Evolutionary conservation across 352 stramenopile genomes (phyloP), one percentile per base, ranked within the genome.

Genomic region (Pythium aristosporum): DNA sequence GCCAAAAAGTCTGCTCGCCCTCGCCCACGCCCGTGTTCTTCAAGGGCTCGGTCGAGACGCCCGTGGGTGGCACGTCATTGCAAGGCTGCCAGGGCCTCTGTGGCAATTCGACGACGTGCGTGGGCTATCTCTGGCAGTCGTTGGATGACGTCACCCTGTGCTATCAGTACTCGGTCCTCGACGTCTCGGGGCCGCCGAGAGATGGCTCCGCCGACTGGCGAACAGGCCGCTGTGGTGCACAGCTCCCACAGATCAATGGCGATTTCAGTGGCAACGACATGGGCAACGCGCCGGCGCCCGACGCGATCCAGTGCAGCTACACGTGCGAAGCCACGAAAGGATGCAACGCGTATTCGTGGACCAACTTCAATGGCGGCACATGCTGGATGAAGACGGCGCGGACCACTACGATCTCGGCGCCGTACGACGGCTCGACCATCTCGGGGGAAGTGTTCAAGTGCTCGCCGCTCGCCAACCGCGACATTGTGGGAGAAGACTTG

Each of bases 301-400:
- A 44, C 13, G 23, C 55, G 0, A 23, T 36, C 7, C n/a, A 47
- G 7, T 63, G 58, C 23, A 44, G 48, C 37, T 41, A 32, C 25
- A 28, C 20, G 20, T 68, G 44, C 37, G 23, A 48, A 16, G 15
- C 44, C 2, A 63, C 46, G 7, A 13, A 30, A 5, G 65, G 60
- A 16, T 72, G 65, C 49, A 21, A 28, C 11, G 56, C 67, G 21
- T 73, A 59, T 58, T 50, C 63, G 21, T 69, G 60, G 63, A 66
- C 36, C 28, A 57, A 46, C 37, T 63, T 63, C 37, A 65, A 64
- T 32, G 60, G 59, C 30, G 63, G 63, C 11, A 71, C 58, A 6
- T 71, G 68, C 43, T 74, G 63, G 68, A 47, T 74, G 25, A 74
- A 74, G 63, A 63, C 34, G 2, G 34, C 25, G 2, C 25, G 25